Evolutionary conservation across 129 eudicot species (phyloP), one percentile per base, ranked within the genome.

Genomic region (Chrysanthemum seticuspe): DNA sequence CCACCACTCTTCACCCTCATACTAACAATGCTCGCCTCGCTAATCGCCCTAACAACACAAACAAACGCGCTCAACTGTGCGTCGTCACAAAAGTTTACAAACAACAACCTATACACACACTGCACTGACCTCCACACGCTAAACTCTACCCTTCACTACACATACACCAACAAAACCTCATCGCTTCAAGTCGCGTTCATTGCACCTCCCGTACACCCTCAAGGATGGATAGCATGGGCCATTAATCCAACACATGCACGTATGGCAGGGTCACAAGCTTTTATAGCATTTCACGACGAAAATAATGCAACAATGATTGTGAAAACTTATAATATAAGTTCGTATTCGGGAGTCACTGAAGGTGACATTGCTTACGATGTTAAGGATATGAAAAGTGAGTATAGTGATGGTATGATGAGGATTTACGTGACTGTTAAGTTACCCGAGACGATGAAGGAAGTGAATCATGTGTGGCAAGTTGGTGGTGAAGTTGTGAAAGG

Each of bases 181-280:
- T 67, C 86, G 4, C 90, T 94, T 75, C 67, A 85, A 55, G 67
- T 94, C 58, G 97, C 89, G 29, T 94, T 85, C 85, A 15, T 79
- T 13, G 98, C 98, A 6, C 89, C 90, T 13, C 96, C 92, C 1
- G 76, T 92, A 10, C 72, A 73, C 10, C 78, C 96, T 10, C 47
- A 71, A 65, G 98, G 98, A 47, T 94, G 98, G 98, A 76, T 94
- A 58, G 87, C 92, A 0, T 94, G 97, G 97, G 98, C 83, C 3
- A 75, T 94, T 19, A 94, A 94, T 73, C 98, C 98, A 0, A 90
- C 85, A n/a, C 74, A 57, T 31, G 74, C 85, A 12, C 92, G 91
- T 68, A 94, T 94, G 98, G 48, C 40, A 36, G 98, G 97, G 3
- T 77, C 97, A 6, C 97, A 90, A 47, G 70, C 91, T 3, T 86